Evolutionary conservation across 768 basidiomycete genomes (phyloP), one percentile per base, ranked within the genome.

Genomic region (Mycena latifolia): DNA sequence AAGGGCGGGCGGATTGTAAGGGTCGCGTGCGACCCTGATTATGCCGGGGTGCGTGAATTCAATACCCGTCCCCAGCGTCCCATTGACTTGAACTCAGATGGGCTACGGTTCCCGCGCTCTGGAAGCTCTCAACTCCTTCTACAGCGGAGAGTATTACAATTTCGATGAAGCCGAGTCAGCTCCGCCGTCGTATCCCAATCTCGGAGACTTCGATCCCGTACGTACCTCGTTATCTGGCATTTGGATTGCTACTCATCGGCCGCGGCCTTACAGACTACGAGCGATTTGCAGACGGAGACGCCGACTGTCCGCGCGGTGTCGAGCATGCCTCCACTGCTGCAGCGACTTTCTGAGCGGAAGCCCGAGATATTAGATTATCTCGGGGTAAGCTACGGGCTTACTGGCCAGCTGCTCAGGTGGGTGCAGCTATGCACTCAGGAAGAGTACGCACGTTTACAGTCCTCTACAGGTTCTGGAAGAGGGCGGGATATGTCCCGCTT

Each of bases 11-110:
- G 98, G 51, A 81, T 99, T 25, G 96, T 99, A 18, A 84, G 98
- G 62, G 91, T 99, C 55, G 97, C 98, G 31, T 95, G 93, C 31
- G 96, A 98, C 79, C 98, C 98, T 0, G 96, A 99, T 76, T 97
- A 97, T 74, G 89, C 93, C 41, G 92, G 89, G 72, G 95, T 96
- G 69, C 74, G 91, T 83, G 7, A 20, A 25, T 47, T n/a, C n/a
- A n/a, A 29, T 12, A 35, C 31, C 24, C 58, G 25, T 41, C 28
- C 29, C 53, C 41, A 39, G 25, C 2, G 24, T 60, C 39, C 41
- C 50, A 37, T 56, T 71, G 59, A 58, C 24, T 14, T 60, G 55
- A 25, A 18, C 72, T 20, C 35, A 97, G 94, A 99, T 98, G 96
- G 97, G 98, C 14, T 99, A 99, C 74, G 98, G 98, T 7, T 89